phyloP scores from a whole-genome alignment of 176 grass and related monocot genomes.

The Aegilops sharonensis region DNA sequence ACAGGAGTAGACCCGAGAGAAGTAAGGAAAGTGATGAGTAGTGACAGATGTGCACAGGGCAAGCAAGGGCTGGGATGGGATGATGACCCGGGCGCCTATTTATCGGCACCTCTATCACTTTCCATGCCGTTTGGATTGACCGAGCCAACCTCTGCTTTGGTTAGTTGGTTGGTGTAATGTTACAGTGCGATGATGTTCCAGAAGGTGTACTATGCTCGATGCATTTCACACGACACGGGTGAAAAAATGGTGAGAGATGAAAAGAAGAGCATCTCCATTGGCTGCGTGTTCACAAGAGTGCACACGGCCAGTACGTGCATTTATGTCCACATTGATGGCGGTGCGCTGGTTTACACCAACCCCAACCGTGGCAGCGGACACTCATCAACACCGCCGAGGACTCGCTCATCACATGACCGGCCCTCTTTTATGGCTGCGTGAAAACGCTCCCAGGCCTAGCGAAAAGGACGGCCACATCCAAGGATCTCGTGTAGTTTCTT shows the following conservation, averaged over 20 bases:
- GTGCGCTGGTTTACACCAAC: background rate
- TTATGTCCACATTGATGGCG: background rate
- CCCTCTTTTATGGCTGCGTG: too few species aligned
- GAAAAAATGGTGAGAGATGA: too few species aligned
- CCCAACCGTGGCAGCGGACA: background rate
- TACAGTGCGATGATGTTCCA: too few species aligned
- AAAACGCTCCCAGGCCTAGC: too few species aligned
- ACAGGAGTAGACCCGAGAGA: background rate
- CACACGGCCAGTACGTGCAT: background rate
- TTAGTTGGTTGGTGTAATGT: background rate
- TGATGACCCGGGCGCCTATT: constrained; percentile 52
- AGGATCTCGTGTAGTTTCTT: too few species aligned
- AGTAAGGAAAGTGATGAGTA: background rate
- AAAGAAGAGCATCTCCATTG: background rate
- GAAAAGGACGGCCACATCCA: too few species aligned
- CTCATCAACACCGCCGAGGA: background rate
- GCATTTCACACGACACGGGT: too few species aligned
- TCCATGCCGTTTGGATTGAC: constrained; percentile 51
- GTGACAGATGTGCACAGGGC: background rate
- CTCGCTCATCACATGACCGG: background rate
- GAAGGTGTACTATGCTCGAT: too few species aligned
- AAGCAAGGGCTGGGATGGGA: background rate
- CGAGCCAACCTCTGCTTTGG: background rate
- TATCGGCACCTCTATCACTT: constrained; percentile 47
- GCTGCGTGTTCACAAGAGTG: background rate